phyloP scores from a whole-genome alignment of 2,329 filamentous ascomycete species.

The Xylariaceae sp. region DNA sequence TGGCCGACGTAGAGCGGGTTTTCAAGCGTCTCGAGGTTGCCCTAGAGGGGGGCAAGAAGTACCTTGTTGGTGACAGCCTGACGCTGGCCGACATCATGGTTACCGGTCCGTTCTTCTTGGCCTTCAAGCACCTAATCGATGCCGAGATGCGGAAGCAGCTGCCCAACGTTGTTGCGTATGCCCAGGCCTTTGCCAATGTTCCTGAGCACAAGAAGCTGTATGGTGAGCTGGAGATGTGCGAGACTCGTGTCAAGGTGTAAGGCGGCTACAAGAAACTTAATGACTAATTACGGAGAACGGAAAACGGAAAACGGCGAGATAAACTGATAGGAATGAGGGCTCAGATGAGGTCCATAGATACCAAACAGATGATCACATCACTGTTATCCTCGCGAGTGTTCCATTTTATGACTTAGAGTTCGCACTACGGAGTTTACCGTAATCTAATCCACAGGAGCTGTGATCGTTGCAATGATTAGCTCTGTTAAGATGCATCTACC shows the following conservation, averaged over 20 bases:
- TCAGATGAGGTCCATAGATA: too few relatives aligned
- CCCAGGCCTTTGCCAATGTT: conserved; percentile 38
- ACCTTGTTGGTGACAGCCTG: conserved; percentile 45
- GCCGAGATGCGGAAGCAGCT: conserved; percentile 43
- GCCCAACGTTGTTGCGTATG: conserved; percentile 42
- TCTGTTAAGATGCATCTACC: too few relatives aligned
- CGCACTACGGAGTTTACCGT: too few relatives aligned
- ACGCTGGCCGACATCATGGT: conserved; percentile 49
- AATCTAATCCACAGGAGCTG: too few relatives aligned
- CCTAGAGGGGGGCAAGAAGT: conserved; percentile 44
- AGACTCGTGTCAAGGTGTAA: conserved; percentile 25
- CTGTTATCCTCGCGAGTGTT: too few relatives aligned
- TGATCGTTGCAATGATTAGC: too few relatives aligned
- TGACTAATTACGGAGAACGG: too few relatives aligned
- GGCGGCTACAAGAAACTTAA: not conserved
- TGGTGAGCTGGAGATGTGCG: conserved; percentile 41
- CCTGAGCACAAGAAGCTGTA: conserved; percentile 44
- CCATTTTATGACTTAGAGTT: too few relatives aligned
- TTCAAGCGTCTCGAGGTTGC: conserved; percentile 40
- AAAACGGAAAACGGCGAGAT: too few relatives aligned
- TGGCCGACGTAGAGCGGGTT: conserved; percentile 36
- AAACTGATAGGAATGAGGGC: too few relatives aligned
- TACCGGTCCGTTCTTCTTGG: conserved; percentile 34
- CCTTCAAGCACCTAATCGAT: conserved; percentile 40
- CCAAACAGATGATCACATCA: too few relatives aligned